Base-by-base conservation (phyloP, 2,329 filamentous ascomycete species). In the Allantophomopsis cytisporea region DNA sequence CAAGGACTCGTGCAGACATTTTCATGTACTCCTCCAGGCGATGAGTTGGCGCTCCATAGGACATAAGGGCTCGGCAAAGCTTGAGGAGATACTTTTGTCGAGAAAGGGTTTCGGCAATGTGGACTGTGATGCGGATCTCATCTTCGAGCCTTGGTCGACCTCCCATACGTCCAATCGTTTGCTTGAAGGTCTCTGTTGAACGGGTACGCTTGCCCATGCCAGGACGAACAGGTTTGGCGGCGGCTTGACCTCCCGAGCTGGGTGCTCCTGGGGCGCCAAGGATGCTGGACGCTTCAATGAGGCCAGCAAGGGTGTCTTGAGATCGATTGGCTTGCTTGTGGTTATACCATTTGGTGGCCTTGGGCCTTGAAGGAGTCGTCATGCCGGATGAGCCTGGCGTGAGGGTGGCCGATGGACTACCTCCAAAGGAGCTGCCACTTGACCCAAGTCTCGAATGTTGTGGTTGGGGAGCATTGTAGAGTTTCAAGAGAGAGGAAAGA, bases 11-110 rank as follows among this genome's bases (percentile, higher is more conserved):
- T 1, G 88, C 80, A 7, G 83, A 87, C 83, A 89, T 93, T 45
- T 73, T 79, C 74, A 95, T 80, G 57, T 94, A 94, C 55, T 94
- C 83, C 58, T 95, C 88, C 15, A 95, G 65, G 10, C 88, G 79
- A 62, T 95, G 88, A 0, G 87, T 94, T 1, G 88, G 88, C 1
- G 88, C 88, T 11, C 88, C 88, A 47, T 85, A 94, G 53, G 77
- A 69, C 87, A 95, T 95, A 42, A 95, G 64, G 1, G 84, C 84
- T 32, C 79, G 76, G 55, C 88, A 94, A 31, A 95, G 71, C 56
- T 83, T 86, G 40, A 88, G 71, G 11, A 95, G 69, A 55, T 94
- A 95, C 40, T 76, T 73, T 50, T 94, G 87, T 2, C 87, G 74
- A 30, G 79, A 77, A 15, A 94, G 70, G 13, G 83, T 88, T 44